Evolutionary conservation across 495 filamentous ascomycete species (phyloP), one percentile per base, ranked within the genome.

Genomic region (Penicillium pancosmium): DNA sequence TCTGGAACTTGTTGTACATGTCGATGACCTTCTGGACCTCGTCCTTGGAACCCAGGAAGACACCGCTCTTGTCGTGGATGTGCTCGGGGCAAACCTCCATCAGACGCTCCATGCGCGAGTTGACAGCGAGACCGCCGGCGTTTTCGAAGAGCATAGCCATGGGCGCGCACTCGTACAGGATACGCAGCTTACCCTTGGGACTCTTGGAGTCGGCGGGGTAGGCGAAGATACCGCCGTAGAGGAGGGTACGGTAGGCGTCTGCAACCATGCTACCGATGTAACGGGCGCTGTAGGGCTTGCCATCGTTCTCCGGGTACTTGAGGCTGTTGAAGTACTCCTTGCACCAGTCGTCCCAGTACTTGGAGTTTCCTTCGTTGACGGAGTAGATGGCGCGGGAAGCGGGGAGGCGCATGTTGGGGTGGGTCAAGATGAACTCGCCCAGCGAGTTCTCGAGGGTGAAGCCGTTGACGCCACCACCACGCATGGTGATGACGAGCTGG

Each of bases 121-220:
- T 88, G 18, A 98, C 80, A 3, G 94, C 94, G 74, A 94, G 85
- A 48, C 94, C 94, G 62, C 94, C 94, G 62, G 94, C 94, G 76
- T 98, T 97, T 81, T 98, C 94, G 78, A 98, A 97, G 19, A 98
- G 82, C 92, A 98, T 91, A 6, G 95, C 95, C 94, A 98, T 98
- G 16, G 94, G 94, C 3, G 95, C 94, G 73, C 94, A 98, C 80
- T 98, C 94, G 77, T 98, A 98, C 68, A 98, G 73, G 65, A 98
- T 98, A 60, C 94, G 83, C 66, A 98, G 83, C 83, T 98, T 98
- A 44, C 94, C 94, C 85, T 98, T 98, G 54, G 91, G 89, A 67
- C 89, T 95, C 86, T 98, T 98, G 79, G 93, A 94, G 72, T 98
- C 94, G 4, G 92, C 90, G 2, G 94, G 94, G 73, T 98, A 98